Percentiles rank a stretch among this genome's conserved stretches.
phyloP scores from a whole-genome alignment of 768 basidiomycete genomes.

The Leccinum olivaceopallidum region DNA sequence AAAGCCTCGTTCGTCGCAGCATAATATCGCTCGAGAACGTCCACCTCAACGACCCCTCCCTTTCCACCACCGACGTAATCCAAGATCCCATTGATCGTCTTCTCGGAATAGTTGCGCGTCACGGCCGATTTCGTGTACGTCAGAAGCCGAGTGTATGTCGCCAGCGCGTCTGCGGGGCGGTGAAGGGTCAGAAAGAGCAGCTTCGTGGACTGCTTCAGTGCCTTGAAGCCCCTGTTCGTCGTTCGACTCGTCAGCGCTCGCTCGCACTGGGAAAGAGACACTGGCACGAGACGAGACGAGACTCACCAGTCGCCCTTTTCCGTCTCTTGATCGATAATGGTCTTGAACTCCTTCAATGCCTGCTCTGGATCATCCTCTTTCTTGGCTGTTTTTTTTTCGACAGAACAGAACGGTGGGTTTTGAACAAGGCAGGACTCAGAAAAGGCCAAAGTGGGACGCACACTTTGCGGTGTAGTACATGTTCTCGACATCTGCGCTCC shows the following conservation, averaged over 20 bases:
- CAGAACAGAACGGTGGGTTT: neutral
- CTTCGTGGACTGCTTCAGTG: conserved; percentile 96
- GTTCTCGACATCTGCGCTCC: conserved; percentile 91
- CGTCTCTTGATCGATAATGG: conserved; percentile 88
- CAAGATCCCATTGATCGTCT: conserved; percentile 96
- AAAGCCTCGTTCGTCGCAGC: conserved; percentile 88
- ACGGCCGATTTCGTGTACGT: conserved; percentile 96
- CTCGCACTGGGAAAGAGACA: neutral
- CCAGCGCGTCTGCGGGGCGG: conserved; percentile 80
- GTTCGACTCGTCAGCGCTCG: neutral
- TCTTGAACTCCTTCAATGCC: conserved; percentile 85
- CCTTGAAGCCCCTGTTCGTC: conserved; percentile 79
- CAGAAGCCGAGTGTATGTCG: conserved; percentile 82
- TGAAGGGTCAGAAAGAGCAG: conserved; percentile 79
- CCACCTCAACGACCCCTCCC: conserved; percentile 76
- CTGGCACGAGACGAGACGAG: neutral
- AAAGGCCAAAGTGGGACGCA: conserved; percentile 39
- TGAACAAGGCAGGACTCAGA: neutral
- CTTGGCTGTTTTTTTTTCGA: conserved; percentile 53
- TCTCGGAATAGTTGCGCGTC: conserved; percentile 95
- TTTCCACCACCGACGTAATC: conserved; percentile 96
- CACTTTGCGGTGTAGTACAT: conserved; percentile 98
- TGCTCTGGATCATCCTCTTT: conserved; percentile 94
- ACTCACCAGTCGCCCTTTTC: conserved; percentile 92
- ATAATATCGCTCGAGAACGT: conserved; percentile 93